Evolutionary conservation across 257 asterid species (phyloP).

Genomic region (Apocynum venetum): DNA sequence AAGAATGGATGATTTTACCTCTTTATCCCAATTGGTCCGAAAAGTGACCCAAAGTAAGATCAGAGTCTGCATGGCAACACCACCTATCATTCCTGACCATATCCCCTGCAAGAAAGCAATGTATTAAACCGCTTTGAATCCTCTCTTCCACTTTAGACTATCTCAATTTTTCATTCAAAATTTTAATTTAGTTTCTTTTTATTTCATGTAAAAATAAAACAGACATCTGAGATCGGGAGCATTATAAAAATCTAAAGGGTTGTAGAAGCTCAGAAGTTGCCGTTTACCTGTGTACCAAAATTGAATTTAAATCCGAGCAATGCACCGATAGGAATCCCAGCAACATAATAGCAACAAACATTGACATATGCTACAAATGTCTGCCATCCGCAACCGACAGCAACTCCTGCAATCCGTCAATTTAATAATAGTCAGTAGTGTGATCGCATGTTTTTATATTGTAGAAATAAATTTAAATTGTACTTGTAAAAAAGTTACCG

Average conservation of each 20-base stretch:
- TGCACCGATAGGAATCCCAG: constrained; percentile 31
- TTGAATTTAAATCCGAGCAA: constrained; percentile 22
- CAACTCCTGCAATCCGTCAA: constrained; percentile 23
- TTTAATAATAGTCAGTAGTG: no score
- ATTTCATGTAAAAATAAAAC: no score
- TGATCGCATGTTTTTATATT: no score
- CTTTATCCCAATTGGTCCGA: constrained; percentile 28
- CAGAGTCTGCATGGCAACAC: constrained; percentile 27
- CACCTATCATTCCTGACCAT: constrained; percentile 31
- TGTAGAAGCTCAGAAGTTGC: no score
- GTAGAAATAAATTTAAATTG: no score
- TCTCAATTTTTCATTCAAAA: no score
- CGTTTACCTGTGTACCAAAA: constrained; percentile 23
- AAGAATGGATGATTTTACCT: constrained; percentile 14
- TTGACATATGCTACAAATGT: constrained; percentile 32
- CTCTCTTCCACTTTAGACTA: no score
- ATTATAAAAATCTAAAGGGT: no score
- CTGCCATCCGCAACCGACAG: constrained; percentile 45
- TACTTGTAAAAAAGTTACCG: constrained; percentile 28
- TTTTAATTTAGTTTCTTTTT: no score
- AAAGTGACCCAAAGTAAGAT: constrained; percentile 29
- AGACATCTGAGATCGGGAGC: no score
- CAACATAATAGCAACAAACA: constrained; percentile 27
- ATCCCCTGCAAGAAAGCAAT: constrained; percentile 21
- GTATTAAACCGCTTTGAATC: not conserved